Evolutionary conservation across 768 basidiomycete genomes (phyloP), one percentile per base, ranked within the genome.

Genomic region (Termitomyces eurrhizus): DNA sequence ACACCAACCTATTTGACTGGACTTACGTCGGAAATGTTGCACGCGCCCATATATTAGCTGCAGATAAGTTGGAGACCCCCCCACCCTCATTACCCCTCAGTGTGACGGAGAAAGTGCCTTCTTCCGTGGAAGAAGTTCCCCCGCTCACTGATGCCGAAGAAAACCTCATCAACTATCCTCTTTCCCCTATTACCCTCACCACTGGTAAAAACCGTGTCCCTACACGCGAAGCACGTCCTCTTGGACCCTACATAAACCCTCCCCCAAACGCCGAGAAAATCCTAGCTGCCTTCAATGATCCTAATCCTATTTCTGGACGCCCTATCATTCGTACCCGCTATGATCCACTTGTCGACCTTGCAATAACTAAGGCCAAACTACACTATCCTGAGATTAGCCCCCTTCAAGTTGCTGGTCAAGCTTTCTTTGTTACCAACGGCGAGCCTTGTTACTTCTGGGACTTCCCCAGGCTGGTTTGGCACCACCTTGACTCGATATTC

Each of bases 361-460:
- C 81, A 14, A 74, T 93, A 57, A 80, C 77, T 35, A 77, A 81
- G 49, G 75, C 81, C 32, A 83, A 83, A 65, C 65, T 83, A 18
- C 64, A 67, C 29, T 65, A 75, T 51, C 76, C 78, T 44, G 76
- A 80, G 7, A 71, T 71, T 0, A 81, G 82, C 54, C 85, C 87
- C 8, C 79, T 94, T 9, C 82, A 88, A 65, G 92, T 98, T 56
- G 95, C 93, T 5, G 96, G 96, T 0, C 92, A 98, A 72, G 92
- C 76, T 3, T 99, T 95, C 78, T 96, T 94, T 81, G 92, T 99
- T 74, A 95, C 95, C 59, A 98, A 98, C 69, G 94, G 95, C 63
- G 95, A 98, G 70, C 96, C 95, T 2, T 81, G 88, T 58, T 92
- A 93, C 74, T 98, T 98, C 78, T 99, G 96, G 96, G 95, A 97